Evolutionary conservation across 2,329 filamentous ascomycete species (phyloP).

Genomic region (Tolypocladium tundrense): DNA sequence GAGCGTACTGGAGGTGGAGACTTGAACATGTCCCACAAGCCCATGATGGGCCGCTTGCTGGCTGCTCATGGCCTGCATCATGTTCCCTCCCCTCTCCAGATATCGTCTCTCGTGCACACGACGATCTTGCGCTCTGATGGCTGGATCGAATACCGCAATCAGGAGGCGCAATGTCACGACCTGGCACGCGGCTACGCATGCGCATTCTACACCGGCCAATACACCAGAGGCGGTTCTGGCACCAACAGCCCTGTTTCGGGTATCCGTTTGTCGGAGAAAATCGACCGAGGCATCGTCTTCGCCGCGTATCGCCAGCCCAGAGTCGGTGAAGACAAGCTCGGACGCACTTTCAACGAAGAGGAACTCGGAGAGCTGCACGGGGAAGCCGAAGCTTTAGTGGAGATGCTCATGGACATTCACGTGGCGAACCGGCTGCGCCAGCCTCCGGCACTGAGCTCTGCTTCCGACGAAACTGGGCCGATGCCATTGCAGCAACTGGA

Average conservation of each 20-base stretch:
- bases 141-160: conserved; percentile 43
- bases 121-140: conserved; percentile 37
- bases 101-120: conserved; percentile 37
- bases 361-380: conserved; percentile 35
- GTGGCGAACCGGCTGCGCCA: conserved; percentile 25
- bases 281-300: conserved; percentile 44
- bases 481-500: conserved; percentile 20
- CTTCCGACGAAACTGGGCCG: conserved; percentile 27
- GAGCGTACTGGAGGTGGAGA: conserved; percentile 4
- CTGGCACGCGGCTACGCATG: conserved; percentile 42
- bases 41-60: conserved; percentile 38
- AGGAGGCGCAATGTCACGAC: conserved; percentile 29
- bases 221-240: conserved; percentile 15
- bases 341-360: conserved; percentile 21
- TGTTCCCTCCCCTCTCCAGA: conserved; percentile 40
- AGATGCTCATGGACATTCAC: conserved; percentile 42
- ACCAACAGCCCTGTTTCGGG: conserved; percentile 14
- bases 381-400: conserved; percentile 42
- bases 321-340: conserved; percentile 22
- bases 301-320: conserved; percentile 42
- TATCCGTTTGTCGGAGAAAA: conserved; percentile 13
- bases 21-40: conserved; percentile 8
- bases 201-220: conserved; percentile 38
- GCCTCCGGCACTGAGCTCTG: conserved; percentile 11
- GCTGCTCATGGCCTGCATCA: conserved; percentile 44